Evolutionary conservation across 257 asterid genomes (phyloP).

Genomic region (Anisodus acutangulus): DNA sequence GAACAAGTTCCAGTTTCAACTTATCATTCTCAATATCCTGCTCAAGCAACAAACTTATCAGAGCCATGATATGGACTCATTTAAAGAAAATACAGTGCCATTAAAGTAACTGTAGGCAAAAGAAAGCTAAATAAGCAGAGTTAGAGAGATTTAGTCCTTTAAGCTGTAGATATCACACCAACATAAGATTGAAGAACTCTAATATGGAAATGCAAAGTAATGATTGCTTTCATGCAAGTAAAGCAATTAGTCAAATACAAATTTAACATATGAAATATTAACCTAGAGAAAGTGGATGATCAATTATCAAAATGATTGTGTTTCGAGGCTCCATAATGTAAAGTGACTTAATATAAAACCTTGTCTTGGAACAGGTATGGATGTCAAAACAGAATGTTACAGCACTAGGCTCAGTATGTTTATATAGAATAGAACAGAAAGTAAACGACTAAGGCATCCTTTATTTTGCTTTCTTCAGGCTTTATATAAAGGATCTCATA

Average conservation of each 20-base stretch:
- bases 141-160: constrained; percentile 3
- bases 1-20: constrained; percentile 75
- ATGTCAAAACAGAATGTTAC: background rate
- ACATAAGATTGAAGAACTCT: background rate
- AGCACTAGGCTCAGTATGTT: constrained; percentile 21
- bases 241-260: background rate
- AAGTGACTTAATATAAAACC: background rate
- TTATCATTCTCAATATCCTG: constrained; percentile 93
- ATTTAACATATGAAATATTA: background rate
- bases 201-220: background rate
- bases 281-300: background rate
- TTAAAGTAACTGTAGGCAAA: background rate
- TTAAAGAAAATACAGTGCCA: constrained; percentile 14
- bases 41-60: constrained; percentile 32
- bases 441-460: constrained; percentile 3
- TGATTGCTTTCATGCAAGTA: background rate
- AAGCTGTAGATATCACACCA: background rate
- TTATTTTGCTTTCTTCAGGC: background rate
- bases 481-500: background rate
- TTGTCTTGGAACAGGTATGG: background rate
- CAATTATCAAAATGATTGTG: background rate
- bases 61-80: constrained; percentile 24
- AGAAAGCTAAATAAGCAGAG: constrained; percentile 9
- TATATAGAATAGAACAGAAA: background rate
- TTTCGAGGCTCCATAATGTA: constrained; percentile 15